phyloP scores from a whole-genome alignment of 225 moss, liverwort and hornwort species.

The Takakia lepidozioides region DNA sequence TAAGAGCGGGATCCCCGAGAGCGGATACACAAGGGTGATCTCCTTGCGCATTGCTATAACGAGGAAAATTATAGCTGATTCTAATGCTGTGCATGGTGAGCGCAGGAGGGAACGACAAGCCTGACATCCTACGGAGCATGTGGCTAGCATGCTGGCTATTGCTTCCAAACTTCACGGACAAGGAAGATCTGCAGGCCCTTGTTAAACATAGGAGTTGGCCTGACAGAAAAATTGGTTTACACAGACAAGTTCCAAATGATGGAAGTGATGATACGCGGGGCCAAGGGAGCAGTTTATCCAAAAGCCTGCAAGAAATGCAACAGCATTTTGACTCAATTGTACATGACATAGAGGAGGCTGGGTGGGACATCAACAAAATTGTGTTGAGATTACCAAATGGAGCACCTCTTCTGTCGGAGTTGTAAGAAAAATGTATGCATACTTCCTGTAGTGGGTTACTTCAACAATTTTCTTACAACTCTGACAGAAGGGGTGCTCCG shows the following conservation, averaged over 20 bases:
- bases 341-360: constrained; percentile 19
- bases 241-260: background rate
- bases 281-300: constrained; percentile 6
- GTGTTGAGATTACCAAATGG: constrained; percentile 22
- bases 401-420: constrained; percentile 14
- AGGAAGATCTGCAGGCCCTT: background rate
- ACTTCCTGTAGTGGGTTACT: no score
- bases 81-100: no score
- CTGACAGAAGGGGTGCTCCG: no score
- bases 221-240: background rate
- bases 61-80: no score
- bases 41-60: no score
- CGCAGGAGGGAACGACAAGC: constrained; percentile 26
- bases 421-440: no score
- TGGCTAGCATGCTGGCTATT: constrained; percentile 41
- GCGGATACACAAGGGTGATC: no score
- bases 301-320: constrained; percentile 22
- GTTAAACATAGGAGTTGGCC: background rate
- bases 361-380: constrained; percentile 30
- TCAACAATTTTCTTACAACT: no score
- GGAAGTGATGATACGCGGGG: background rate
- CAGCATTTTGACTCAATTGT: constrained; percentile 19
- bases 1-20: no score
- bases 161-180: constrained; percentile 1
- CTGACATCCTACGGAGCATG: constrained; percentile 27